Base-by-base conservation (phyloP, 164 flowering plant genomes). In the Brasenia schreberi region DNA sequence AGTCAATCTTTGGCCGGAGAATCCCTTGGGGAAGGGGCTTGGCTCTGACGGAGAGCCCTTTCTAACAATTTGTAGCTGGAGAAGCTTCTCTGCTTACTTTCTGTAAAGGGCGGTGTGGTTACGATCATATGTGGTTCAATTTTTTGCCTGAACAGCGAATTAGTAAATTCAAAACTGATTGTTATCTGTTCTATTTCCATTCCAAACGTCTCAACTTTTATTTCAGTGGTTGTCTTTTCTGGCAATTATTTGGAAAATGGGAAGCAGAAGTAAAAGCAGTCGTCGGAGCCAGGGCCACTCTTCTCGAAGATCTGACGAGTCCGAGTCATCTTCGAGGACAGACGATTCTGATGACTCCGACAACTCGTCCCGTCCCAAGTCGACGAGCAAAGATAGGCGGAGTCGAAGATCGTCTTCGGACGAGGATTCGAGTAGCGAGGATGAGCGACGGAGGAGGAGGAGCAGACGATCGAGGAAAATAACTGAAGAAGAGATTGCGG, bases 401-500 rank as follows among this genome's bases (percentile, higher is more conserved):
- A 56, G 65, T 3, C 58, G 63, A 18, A 62, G 9, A 5, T 49
- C 56, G 16, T 49, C 56, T 12, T 66, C 69, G 0, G 73, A 64
- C 14, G 67, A 67, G 5, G 64, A 42, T 18, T 19, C 68, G 17
- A 72, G 73, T 18, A 72, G 72, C 59, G 72, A 70, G 4, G 71
- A 59, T 14, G 72, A 49, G 0, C 72, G 68, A 1, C 72, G 70
- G 5, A 59, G 65, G 17, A 52, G 68, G 19, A 83, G 71, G 74
- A 79, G 65, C 69, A 67, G 62, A 44, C 75, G 79, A 33, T 77
- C 80, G 42, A 81, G 77, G 67, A 68, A 76, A 52, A 67, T 87
- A 5, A 74, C 90, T 0, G 92, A 92, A 44, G 94, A 87, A 11
- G 88, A 90, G 64, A 85, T 92, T 62, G 64, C 72, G 0, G 92